Base-by-base conservation (phyloP, 148 eudicot genomes). In the Silene conica region DNA sequence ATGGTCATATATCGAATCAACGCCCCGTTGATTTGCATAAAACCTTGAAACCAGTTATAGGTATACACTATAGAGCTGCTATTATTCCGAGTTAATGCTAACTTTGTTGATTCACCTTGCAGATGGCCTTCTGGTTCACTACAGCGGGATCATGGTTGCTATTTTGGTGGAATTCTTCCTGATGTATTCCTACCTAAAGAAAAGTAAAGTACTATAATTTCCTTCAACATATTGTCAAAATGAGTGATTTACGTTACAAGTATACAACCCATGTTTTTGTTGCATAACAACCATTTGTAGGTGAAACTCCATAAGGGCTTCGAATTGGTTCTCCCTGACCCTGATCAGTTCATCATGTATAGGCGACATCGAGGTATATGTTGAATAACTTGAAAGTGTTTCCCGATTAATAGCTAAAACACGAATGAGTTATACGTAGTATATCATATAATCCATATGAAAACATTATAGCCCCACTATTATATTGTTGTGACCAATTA, bases 81-180 rank as follows among this genome's bases (percentile, higher is more conserved):
- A 38, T 10, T 43, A 9, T 7, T n/a, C n/a, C n/a, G 21, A 68
- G 16, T 25, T 41, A n/a, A 60, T 54, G 45, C 2, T 19, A 48
- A 50, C 34, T 31, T 20, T 54, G 45, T 74, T 55, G 9, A 61
- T n/a, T 45, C 58, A 63, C 20, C 26, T n/a, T 79, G 89, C 90
- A 95, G 99, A 86, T 79, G 54, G 99, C 99, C 62, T 95, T 95
- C 82, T 95, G 97, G 97, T 80, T 89, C 50, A 95, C 97, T 56
- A 92, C 97, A 8, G 93, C 85, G 19, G 99, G 96, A 92, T 95
- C 59, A 81, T 95, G 71, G 78, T 92, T 54, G 99, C 97, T 8
- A 90, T 86, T 34, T 79, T 83, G 56, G 73, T 90, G 31, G 96
- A 87, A 58, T 95, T 89, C 74, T 90, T 83, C 71, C 85, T 92